Conservation (phyloP, 495 filamentous ascomycete species). For the Trichocladium uniseriatum region DNA sequence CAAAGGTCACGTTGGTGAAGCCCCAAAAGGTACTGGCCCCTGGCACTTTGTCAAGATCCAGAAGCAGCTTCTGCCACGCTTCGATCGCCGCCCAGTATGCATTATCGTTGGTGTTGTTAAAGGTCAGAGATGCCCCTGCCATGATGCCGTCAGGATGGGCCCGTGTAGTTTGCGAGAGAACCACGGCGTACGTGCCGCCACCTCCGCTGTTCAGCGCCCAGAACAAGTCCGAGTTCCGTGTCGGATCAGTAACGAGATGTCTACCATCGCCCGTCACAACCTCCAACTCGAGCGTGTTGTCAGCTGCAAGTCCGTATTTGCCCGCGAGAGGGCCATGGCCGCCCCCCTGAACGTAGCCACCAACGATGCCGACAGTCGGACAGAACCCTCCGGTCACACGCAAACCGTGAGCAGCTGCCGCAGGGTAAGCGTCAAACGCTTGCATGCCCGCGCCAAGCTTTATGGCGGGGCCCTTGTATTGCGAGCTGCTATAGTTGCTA, state of each 20-base stretch:
- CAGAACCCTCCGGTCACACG: slow-evolving; percentile 39
- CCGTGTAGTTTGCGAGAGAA: slow-evolving; percentile 36
- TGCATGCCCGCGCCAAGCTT: slow-evolving; percentile 45
- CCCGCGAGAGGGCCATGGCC: slow-evolving; percentile 47
- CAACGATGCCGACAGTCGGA: slow-evolving; percentile 40
- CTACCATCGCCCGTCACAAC: slow-evolving; percentile 43
- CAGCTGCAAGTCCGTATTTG: slow-evolving; percentile 48
- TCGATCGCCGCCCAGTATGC: too few relatives aligned
- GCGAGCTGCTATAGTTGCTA: slow-evolving; percentile 25
- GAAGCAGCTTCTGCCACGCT: too few relatives aligned
- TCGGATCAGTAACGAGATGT: slow-evolving; percentile 34
- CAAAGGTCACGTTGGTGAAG: slow-evolving; percentile 33
- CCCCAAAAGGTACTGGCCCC: too few relatives aligned
- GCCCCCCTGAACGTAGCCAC: slow-evolving; percentile 48
- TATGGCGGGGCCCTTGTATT: slow-evolving; percentile 38
- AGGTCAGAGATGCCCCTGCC: slow-evolving; percentile 8
- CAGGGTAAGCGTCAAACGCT: slow-evolving; percentile 34
- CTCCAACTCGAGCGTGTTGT: slow-evolving; percentile 49
- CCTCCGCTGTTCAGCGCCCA: slow-evolving; percentile 54
- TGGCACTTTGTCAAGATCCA: too few relatives aligned
- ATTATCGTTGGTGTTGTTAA: too few relatives aligned
- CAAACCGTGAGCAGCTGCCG: slow-evolving; percentile 32
- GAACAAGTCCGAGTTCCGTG: slow-evolving; percentile 45
- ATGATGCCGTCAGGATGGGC: slow-evolving; percentile 17
- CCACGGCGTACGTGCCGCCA: slow-evolving; percentile 45